Evolutionary conservation across 495 filamentous ascomycete species (phyloP), one percentile per base, ranked within the genome.

Genomic region (Hypoxylon intermedium): DNA sequence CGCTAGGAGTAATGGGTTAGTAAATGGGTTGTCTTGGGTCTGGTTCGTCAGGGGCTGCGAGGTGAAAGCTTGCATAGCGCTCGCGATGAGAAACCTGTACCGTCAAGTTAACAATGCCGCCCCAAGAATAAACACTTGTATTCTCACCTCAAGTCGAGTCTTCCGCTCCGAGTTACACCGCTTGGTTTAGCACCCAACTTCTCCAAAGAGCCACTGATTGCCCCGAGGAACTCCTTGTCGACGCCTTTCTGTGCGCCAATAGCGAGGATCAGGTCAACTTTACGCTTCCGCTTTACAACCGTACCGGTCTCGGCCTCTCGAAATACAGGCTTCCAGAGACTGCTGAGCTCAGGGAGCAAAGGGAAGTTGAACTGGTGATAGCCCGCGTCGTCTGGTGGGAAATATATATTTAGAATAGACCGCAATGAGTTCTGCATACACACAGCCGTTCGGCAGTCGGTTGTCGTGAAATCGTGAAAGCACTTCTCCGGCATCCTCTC

Each of bases 11-110:
- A 71, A 37, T 15, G 73, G 71, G 42, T 79, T 73, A 11, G 71
- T 68, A 48, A 81, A 79, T 7, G 77, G 77, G 58, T 79, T 80
- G 47, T 74, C 74, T 18, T 74, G 73, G 1, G 69, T 72, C 44
- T 80, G 79, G 49, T 71, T 72, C 9, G 75, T 51, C 13, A 79
- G 50, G 0, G 76, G 77, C 46, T 76, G 75, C 9, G 71, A 63
- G 13, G 77, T 80, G 58, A 77, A 79, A 2, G 70, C 67, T 55
- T 80, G 77, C 77, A 81, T 81, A 21, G 74, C 73, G 42, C 65
- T 78, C n/a, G 76, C 77, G 41, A 79, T 77, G 26, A 81, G 72
- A 30, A 71, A 75, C 45, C 78, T 81, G 34, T 6, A 2, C 15
- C 11, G 19, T 36, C 3, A 38, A 5, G 30, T 60, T 54, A 65